A percentile compares a stretch with the other conserved stretches of the same genome.
These are phyloP conservation scores for Solanum sejunctum DNA, from an alignment of 257 asterid genomes.

Conservation along the genomic window DNA sequence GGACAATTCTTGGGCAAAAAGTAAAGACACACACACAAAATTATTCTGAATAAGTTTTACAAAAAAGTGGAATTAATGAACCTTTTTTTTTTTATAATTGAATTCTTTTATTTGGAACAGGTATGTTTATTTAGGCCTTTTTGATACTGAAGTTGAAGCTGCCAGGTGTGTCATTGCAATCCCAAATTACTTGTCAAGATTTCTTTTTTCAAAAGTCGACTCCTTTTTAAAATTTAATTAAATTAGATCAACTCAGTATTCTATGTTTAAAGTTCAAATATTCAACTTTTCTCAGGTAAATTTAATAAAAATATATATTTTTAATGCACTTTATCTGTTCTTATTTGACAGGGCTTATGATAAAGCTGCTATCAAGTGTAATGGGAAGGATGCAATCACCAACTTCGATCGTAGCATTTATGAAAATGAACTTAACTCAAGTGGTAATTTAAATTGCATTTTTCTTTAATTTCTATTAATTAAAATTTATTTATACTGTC, in stretches of 20 bases:
- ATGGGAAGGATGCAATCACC: slow-evolving; percentile 81
- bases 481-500: background rate
- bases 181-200: background rate
- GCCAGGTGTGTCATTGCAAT: slow-evolving; percentile 37
- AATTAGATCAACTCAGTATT: background rate
- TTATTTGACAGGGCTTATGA: slow-evolving; percentile 60
- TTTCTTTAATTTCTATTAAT: background rate
- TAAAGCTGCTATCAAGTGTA: slow-evolving; percentile 74
- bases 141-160: slow-evolving; percentile 87
- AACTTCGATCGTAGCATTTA: slow-evolving; percentile 71
- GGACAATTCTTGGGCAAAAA: slow-evolving; percentile 83
- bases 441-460: slow-evolving; percentile 15
- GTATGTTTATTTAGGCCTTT: slow-evolving; percentile 79
- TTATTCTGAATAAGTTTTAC: background rate
- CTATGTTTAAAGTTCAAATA: background rate
- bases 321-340: background rate
- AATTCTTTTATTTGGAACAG: slow-evolving; percentile 11
- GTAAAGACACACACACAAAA: slow-evolving; percentile 9
- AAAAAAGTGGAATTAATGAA: background rate
- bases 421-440: slow-evolving; percentile 37
- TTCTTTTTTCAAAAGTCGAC: background rate
- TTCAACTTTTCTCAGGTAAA: background rate
- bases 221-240: background rate
- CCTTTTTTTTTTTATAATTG: background rate
- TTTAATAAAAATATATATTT: background rate